Evolutionary conservation across 192 early-diverging fungal species (phyloP), one percentile per base, ranked within the genome.

Genomic region (Jimgerdemannia lactiflua): DNA sequence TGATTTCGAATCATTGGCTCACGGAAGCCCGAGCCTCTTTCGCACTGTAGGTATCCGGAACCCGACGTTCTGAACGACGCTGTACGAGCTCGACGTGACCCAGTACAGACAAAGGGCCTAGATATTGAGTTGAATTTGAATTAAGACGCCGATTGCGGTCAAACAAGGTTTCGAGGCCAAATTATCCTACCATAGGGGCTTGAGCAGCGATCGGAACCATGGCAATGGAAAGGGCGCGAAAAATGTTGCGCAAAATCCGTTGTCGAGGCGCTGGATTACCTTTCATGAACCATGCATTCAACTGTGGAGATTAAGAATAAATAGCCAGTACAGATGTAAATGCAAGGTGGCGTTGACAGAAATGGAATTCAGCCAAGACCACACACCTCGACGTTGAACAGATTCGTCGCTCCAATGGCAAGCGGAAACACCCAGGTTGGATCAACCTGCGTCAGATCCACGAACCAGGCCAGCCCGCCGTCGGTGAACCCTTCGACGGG

Each of bases 321-420:
- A 42, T 64, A 8, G 4, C 43, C 11, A 59, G 10, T n/a, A 65
- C 10, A 40, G 10, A 40, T 42, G 43, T 54, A 18, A 71, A 43
- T 19, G 42, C 44, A 19, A n/a, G 39, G 42, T 11, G 63, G 54
- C 11, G 11, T 72, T 29, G 29, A 68, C 10, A 49, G 20, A 29
- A 43, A 59, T 9, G 10, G 18, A 75, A 4, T 54, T 39, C 10
- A n/a, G 69, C 14, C 4, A n/a, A 19, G 43, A 11, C 39, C 8
- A 39, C 65, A 71, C 83, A 92, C 92, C 85, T 95, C 91, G 29
- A 93, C 87, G 78, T 94, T 95, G 1, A 88, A 64, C 19, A 93
- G 75, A 76, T 94, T 91, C 4, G 86, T 75, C 9, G 80, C 76
- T 7, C 91, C 91, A 71, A 93, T 79, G 4, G 90, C 79, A 10